A percentile compares a stretch with the other conserved stretches of the same genome.
Evolutionary conservation across 148 eudicot genomes (phyloP).

Genomic region (Arctostaphylos glauca): DNA sequence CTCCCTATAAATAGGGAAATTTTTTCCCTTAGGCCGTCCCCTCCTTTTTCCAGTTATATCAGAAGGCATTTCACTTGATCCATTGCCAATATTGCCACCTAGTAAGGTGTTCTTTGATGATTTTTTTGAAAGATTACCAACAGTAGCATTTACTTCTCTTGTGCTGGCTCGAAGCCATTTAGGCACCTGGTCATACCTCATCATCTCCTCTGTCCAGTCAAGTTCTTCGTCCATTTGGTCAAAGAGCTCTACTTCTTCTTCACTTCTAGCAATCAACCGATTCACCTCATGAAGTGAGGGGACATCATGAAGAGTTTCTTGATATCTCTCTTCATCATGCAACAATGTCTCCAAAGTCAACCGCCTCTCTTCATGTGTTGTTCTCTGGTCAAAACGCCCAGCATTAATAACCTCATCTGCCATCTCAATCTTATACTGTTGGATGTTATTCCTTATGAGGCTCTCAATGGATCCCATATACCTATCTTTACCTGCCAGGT

Average conservation of each 20-base stretch:
- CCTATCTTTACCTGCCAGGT: conserved; percentile 94
- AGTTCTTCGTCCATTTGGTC: conserved; percentile 99
- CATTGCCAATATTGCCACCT: conserved; percentile 37
- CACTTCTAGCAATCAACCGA: conserved; percentile 96
- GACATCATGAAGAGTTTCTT: conserved; percentile 91
- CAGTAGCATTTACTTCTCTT: conserved; percentile 66
- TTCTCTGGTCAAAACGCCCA: conserved; percentile 97
- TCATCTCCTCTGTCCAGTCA: conserved; percentile 91
- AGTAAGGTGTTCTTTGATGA: conserved; percentile 50
- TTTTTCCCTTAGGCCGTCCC: conserved; percentile 76
- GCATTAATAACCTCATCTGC: conserved; percentile 99
- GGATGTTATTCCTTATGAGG: conserved; percentile 89
- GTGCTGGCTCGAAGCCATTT: conserved; percentile 88
- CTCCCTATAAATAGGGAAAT: conserved; percentile 75
- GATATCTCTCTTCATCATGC: conserved; percentile 98
- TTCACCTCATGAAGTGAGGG: conserved; percentile 96
- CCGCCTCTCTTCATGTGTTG: conserved; percentile 97
- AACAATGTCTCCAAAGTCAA: conserved; percentile 87
- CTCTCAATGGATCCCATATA: conserved; percentile 96
- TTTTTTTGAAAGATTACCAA: conserved; percentile 76
- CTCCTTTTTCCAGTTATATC: conserved; percentile 51
- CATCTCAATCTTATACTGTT: conserved; percentile 98
- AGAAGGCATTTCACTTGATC: conserved; percentile 42
- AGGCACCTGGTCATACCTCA: conserved; percentile 85
- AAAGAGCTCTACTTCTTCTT: conserved; percentile 92